phyloP scores from a whole-genome alignment of 306 rosid species.

The Glycyrrhiza uralensis region DNA sequence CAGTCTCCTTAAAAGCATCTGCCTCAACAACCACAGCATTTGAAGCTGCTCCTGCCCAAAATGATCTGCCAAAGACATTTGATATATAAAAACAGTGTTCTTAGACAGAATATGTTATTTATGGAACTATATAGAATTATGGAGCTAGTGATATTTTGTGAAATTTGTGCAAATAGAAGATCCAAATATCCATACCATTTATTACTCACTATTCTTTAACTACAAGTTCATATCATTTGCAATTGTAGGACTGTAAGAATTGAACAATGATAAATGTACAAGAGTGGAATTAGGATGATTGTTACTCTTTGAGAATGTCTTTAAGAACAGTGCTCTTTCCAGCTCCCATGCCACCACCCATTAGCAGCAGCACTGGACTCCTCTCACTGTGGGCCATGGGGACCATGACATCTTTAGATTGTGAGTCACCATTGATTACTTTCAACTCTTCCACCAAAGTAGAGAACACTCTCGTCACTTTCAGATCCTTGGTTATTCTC shows the following conservation, averaged over 20 bases:
- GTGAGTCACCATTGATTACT: conserved; percentile 48
- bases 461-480: conserved; percentile 59
- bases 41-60: conserved; percentile 62
- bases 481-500: conserved; percentile 51
- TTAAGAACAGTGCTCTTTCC: conserved; percentile 97
- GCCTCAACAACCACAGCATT: conserved; percentile 80
- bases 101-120: too few relatives aligned
- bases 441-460: conserved; percentile 81
- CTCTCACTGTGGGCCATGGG: conserved; percentile 54
- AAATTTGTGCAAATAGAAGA: not conserved
- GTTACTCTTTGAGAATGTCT: conserved; percentile 70
- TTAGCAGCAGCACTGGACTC: conserved; percentile 78
- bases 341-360: conserved; percentile 99
- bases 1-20: conserved; percentile 91
- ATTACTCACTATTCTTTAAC: not conserved
- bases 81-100: not conserved
- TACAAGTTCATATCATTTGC: not conserved
- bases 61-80: conserved; percentile 47
- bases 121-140: not conserved
- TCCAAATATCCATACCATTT: not conserved
- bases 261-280: not conserved
- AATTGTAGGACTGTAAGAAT: not conserved
- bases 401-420: conserved; percentile 43
- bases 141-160: not conserved
- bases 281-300: not conserved